Percentiles rank a stretch among this genome's conserved stretches.
Conservation (phyloP, 2,329 filamentous ascomycete species). For the Aspergillus pseudotamarii region DNA sequence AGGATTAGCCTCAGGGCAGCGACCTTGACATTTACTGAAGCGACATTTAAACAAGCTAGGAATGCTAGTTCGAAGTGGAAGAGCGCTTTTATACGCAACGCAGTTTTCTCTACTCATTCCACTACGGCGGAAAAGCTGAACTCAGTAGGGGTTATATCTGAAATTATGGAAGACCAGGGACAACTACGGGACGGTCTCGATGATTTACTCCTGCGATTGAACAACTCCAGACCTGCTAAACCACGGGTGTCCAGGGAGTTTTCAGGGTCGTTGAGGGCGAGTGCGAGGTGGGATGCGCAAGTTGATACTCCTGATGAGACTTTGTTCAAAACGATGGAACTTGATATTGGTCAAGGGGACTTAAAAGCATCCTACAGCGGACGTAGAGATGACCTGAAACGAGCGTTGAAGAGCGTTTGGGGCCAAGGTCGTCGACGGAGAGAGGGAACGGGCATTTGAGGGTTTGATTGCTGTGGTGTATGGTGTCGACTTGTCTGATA, state of each 20-base stretch:
- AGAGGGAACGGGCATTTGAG: not conserved
- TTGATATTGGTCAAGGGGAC: not conserved
- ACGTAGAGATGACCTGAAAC: not conserved
- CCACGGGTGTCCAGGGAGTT: not conserved
- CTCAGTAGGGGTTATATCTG: slow-evolving; percentile 1
- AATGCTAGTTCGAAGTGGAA: not conserved
- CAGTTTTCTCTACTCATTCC: slow-evolving; percentile 4
- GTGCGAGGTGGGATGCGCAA: not conserved
- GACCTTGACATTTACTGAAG: slow-evolving; percentile 6
- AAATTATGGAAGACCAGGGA: slow-evolving; percentile 1
- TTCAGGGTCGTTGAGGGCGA: not conserved
- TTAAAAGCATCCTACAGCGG: not conserved
- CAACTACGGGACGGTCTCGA: slow-evolving; percentile 1
- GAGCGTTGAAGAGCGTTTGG: not conserved
- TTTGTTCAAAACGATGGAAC: not conserved
- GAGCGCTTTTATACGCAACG: not conserved
- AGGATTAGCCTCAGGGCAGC: slow-evolving; percentile 1
- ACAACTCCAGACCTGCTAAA: slow-evolving; percentile 2
- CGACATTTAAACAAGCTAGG: not conserved
- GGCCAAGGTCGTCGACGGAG: not conserved
- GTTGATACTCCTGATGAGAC: not conserved
- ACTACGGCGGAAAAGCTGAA: slow-evolving; percentile 3
- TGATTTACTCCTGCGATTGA: not conserved
- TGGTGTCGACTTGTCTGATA: not conserved
- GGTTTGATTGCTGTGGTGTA: not conserved